Conservation (phyloP, 164 flowering plant species). For the Macadamia tetraphylla region DNA sequence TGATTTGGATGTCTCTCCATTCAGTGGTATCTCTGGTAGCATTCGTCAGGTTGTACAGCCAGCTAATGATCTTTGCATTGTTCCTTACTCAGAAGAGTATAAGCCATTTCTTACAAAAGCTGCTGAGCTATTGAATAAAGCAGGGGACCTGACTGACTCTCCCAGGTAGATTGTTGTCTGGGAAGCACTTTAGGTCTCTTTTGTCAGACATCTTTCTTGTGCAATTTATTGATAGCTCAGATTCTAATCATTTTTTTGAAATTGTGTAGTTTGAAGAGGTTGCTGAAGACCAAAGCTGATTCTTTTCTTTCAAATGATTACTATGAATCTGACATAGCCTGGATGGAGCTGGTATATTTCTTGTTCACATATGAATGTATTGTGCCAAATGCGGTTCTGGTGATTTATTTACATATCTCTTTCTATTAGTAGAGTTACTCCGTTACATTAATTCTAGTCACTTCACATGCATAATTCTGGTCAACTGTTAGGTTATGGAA, state of each 20-base stretch:
- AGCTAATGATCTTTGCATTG: conserved; percentile 42
- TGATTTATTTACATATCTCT: neutral
- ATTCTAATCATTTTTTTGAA: conserved; percentile 3
- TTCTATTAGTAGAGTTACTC: neutral
- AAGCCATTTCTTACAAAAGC: conserved; percentile 48
- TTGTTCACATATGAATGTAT: neutral
- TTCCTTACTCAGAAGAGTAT: conserved; percentile 74
- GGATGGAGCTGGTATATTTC: conserved; percentile 79
- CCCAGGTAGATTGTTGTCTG: conserved; percentile 43
- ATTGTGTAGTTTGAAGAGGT: conserved; percentile 69
- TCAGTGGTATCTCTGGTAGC: conserved; percentile 8
- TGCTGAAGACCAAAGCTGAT: conserved; percentile 76
- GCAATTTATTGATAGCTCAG: neutral
- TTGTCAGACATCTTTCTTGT: no score
- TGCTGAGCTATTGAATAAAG: conserved; percentile 73
- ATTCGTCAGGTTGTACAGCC: conserved; percentile 14
- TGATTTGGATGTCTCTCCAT: conserved; percentile 26
- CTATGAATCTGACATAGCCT: conserved; percentile 90
- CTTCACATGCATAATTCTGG: no score
- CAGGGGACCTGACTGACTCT: conserved; percentile 65
- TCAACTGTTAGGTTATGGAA: no score
- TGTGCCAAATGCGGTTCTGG: neutral
- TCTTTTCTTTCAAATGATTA: conserved; percentile 93
- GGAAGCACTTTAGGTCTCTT: neutral
- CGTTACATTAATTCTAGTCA: no score